Evolutionary conservation across 2,329 filamentous ascomycete species (phyloP).

Genomic region (Calonectria pteridis): DNA sequence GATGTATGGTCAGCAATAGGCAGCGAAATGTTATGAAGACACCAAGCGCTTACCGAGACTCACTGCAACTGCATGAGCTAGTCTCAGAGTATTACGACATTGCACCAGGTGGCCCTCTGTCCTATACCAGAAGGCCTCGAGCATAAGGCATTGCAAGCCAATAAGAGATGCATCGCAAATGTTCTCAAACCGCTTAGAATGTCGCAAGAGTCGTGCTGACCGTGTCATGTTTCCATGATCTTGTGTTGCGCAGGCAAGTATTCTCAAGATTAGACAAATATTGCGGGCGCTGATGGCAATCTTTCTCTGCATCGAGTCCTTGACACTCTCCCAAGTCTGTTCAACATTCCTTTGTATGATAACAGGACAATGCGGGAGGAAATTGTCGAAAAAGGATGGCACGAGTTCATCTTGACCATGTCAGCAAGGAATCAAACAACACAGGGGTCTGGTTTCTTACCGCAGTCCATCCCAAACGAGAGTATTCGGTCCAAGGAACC

Average conservation of each 20-base stretch:
- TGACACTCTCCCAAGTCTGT: too few species aligned
- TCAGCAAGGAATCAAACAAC: not conserved
- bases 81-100: not conserved
- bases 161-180: not conserved
- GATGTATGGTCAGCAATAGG: not conserved
- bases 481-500: not conserved
- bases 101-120: not conserved
- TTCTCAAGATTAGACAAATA: not conserved
- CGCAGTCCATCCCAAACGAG: not conserved
- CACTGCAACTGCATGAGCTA: not conserved
- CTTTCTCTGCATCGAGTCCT: too few species aligned
- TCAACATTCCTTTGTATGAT: not conserved
- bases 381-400: not conserved
- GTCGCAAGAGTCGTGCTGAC: not conserved
- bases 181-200: not conserved
- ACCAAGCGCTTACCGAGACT: not conserved
- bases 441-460: not conserved
- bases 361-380: not conserved
- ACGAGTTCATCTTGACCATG: not conserved
- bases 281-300: not conserved
- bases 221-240: rapidly evolving
- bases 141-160: not conserved
- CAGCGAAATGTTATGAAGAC: too few species aligned
- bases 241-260: not conserved
- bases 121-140: not conserved